These are phyloP conservation scores for Scalesia atractyloides DNA, from an alignment of 129 eudicot species.

Conservation along the genomic window DNA sequence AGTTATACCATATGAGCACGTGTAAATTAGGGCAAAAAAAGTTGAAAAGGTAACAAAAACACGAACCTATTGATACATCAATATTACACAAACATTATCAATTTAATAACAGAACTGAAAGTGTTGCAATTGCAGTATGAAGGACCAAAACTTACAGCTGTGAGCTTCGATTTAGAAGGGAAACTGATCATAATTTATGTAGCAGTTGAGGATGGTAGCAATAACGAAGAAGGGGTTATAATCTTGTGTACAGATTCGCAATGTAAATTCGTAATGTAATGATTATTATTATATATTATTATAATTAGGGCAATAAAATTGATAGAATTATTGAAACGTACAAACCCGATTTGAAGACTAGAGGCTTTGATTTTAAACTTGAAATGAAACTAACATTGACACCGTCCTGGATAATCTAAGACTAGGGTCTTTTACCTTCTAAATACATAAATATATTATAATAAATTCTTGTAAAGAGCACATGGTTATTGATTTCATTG, in stretches of 20 bases:
- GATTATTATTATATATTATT: no score
- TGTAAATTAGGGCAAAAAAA: conserved; percentile 1
- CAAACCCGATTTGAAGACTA: neutral
- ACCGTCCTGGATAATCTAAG: no score
- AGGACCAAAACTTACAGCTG: neutral
- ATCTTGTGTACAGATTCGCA: neutral
- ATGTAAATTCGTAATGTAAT: neutral
- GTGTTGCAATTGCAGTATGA: neutral
- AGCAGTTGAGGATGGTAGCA: neutral
- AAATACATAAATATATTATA: no score
- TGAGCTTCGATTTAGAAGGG: neutral
- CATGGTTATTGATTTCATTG: no score
- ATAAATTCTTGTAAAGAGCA: no score
- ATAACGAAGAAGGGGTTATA: neutral
- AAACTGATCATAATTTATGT: no score
- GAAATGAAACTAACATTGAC: neutral
- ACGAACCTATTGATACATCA: neutral
- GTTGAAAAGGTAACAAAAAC: neutral
- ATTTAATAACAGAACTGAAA: neutral
- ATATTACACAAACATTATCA: conserved; percentile 1
- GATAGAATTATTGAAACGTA: neutral
- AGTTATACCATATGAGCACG: neutral
- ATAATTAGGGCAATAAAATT: neutral
- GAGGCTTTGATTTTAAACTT: neutral
- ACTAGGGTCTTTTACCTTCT: no score